Base-by-base conservation (phyloP, 805 yeast genomes). In the Kodamaea jinghongensis region DNA sequence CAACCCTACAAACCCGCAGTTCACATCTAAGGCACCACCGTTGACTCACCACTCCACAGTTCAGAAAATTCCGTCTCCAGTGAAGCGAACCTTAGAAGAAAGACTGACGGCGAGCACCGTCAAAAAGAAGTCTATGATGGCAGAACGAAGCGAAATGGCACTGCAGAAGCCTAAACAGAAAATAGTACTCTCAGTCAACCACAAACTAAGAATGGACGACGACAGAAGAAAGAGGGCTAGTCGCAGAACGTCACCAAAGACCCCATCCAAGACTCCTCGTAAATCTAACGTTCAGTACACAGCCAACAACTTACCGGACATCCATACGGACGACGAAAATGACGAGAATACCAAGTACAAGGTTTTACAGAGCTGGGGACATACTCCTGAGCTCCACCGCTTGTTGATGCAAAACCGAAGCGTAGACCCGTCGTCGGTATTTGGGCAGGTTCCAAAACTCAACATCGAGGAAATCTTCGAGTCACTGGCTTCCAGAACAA, bases 381-480 rank as follows among this genome's bases (percentile, higher is more conserved):
- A 54, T 31, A 57, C 71, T 0, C 68, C 71, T 0, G 65, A 65
- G 38, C 46, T 69, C 8, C 54, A 59, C 10, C 46, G 47, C 34
- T 45, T 55, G 9, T 49, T 65, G 23, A 44, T 51, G 35, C 56
- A 57, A 33, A 60, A 58, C 39, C 53, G 50, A 29, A 52, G 58
- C 44, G 63, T 82, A 44, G 82, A 87, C 52, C 90, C 93, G 0
- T 78, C 71, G 45, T 56, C 70, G 13, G 75, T 87, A 1, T 86
- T 88, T 63, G 96, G 95, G 0, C 82, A 85, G 5, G 75, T 84
- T 23, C 83, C 85, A 0, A 80, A 80, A 2, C 63, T 85, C 42
- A 75, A 79, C 38, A 78, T 83, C 64, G 86, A 79, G 38, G 87
- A 81, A 46, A 77, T 85, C 3, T 86, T 85, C 54, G 73, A 70